phyloP scores from a whole-genome alignment of 2,329 filamentous ascomycete genomes.

The Taxawa tesnikishii region DNA sequence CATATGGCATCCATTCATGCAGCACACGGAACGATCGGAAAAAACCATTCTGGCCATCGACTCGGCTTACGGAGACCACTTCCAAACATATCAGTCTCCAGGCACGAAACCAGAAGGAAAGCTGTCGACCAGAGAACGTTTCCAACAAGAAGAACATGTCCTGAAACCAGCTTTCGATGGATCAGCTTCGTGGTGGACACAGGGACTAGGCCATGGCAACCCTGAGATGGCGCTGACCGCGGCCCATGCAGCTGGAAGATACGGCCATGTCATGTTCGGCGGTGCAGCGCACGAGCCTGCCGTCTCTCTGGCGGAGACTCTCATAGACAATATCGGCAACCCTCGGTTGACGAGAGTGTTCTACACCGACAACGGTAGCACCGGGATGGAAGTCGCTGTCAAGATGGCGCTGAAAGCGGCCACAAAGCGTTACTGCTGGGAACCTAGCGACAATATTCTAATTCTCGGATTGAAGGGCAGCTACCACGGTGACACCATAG shows the following conservation, averaged over 20 bases:
- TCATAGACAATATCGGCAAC: slow-evolving; percentile 50
- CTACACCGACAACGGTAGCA: slow-evolving; percentile 75
- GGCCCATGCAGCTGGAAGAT: slow-evolving; percentile 69
- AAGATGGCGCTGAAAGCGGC: slow-evolving; percentile 73
- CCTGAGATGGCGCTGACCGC: slow-evolving; percentile 59
- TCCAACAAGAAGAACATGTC: slow-evolving; percentile 18
- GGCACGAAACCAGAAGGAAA: slow-evolving; percentile 14
- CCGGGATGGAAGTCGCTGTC: slow-evolving; percentile 69
- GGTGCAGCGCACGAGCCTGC: slow-evolving; percentile 70
- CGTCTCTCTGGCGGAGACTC: slow-evolving; percentile 51
- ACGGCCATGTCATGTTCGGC: slow-evolving; percentile 83
- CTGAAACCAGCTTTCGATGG: slow-evolving; percentile 64
- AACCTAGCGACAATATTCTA: slow-evolving; percentile 41
- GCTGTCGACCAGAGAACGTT: neutral
- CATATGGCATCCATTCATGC: slow-evolving; percentile 84
- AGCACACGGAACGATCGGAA: slow-evolving; percentile 53
- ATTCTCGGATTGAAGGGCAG: slow-evolving; percentile 67
- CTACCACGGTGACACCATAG: slow-evolving; percentile 82
- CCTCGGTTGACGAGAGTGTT: slow-evolving; percentile 60
- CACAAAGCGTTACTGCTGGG: slow-evolving; percentile 54
- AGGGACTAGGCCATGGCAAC: slow-evolving; percentile 72
- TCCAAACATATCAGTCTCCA: slow-evolving; percentile 43
- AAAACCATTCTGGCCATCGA: slow-evolving; percentile 63
- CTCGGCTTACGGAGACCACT: slow-evolving; percentile 67
- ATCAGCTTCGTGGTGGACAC: slow-evolving; percentile 86